phyloP scores from a whole-genome alignment of 1,139 yeast species.

The Taiozyma sp. region DNA sequence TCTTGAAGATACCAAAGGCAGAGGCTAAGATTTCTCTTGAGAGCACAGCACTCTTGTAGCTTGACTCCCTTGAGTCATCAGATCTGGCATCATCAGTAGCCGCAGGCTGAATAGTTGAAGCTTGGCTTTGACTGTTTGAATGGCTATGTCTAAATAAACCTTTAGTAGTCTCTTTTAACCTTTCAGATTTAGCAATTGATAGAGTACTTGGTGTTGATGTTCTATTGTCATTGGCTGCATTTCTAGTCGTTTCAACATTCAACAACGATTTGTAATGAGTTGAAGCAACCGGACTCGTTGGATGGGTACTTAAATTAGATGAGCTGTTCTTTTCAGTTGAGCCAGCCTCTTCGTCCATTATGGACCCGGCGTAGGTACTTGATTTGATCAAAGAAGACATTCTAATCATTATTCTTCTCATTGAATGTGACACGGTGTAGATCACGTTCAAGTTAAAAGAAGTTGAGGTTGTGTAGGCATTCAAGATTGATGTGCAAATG shows the following conservation, averaged over 20 bases:
- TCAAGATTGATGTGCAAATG: conserved; percentile 19
- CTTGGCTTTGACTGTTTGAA: conserved; percentile 9
- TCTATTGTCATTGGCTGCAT: conserved; percentile 4
- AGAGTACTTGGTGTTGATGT: conserved; percentile 12
- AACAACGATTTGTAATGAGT: conserved; percentile 9
- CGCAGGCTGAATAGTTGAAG: conserved; percentile 1
- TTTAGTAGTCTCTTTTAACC: conserved; percentile 20
- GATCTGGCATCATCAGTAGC: conserved; percentile 13
- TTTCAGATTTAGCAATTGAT: conserved; percentile 20
- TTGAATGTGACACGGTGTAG: conserved; percentile 14
- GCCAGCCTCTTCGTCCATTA: conserved; percentile 17
- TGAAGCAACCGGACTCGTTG: background rate
- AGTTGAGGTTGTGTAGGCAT: conserved; percentile 10
- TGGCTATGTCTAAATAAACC: conserved; percentile 19
- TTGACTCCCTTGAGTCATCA: conserved; percentile 9
- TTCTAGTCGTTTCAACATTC: background rate
- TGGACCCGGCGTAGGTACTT: conserved; percentile 13
- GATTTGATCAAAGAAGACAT: conserved; percentile 15
- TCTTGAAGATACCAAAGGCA: conserved; percentile 22
- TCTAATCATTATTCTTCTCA: conserved; percentile 19
- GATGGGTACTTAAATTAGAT: conserved; percentile 11
- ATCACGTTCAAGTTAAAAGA: conserved; percentile 11
- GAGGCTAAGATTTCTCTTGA: conserved; percentile 23
- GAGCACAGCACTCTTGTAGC: conserved; percentile 8
- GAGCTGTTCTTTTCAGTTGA: conserved; percentile 16